These are phyloP conservation scores for Russula abietina DNA, from an alignment of 768 basidiomycete species.

Conservation along the genomic window DNA sequence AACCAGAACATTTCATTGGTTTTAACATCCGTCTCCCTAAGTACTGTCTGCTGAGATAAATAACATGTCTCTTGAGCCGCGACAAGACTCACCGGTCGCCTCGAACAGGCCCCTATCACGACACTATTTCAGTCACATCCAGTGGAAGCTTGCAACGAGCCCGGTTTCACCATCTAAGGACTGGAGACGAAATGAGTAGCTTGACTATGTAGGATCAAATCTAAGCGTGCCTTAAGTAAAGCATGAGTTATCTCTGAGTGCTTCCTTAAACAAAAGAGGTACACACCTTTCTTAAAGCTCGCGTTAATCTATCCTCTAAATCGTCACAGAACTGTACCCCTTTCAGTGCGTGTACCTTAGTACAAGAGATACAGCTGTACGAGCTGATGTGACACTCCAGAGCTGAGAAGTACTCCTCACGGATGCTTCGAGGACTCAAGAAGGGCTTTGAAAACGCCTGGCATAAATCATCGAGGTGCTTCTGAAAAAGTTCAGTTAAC, in stretches of 20 bases:
- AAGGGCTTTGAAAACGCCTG: not conserved
- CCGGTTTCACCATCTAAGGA: not conserved
- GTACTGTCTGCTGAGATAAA: not conserved
- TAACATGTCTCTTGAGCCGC: not conserved
- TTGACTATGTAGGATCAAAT: too few relatives aligned
- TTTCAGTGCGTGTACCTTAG: not conserved
- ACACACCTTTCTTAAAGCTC: not conserved
- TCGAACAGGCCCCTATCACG: too few relatives aligned
- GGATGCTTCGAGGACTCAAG: not conserved
- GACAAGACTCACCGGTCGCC: too few relatives aligned
- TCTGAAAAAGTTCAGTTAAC: not conserved
- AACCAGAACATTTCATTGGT: too few relatives aligned
- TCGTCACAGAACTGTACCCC: not conserved
- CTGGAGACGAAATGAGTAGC: not conserved
- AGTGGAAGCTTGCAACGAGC: too few relatives aligned
- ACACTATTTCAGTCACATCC: not conserved
- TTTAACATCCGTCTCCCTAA: too few relatives aligned
- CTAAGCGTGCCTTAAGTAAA: too few relatives aligned
- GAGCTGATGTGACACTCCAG: not conserved
- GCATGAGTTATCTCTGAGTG: too few relatives aligned
- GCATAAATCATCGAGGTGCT: not conserved
- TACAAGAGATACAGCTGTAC: not conserved
- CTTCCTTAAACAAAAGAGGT: not conserved
- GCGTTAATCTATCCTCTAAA: not conserved
- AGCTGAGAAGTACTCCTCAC: not conserved